These are phyloP conservation scores for Hypoxylon sp. DNA, from an alignment of 2,329 filamentous ascomycete genomes.

Conservation along the genomic window DNA sequence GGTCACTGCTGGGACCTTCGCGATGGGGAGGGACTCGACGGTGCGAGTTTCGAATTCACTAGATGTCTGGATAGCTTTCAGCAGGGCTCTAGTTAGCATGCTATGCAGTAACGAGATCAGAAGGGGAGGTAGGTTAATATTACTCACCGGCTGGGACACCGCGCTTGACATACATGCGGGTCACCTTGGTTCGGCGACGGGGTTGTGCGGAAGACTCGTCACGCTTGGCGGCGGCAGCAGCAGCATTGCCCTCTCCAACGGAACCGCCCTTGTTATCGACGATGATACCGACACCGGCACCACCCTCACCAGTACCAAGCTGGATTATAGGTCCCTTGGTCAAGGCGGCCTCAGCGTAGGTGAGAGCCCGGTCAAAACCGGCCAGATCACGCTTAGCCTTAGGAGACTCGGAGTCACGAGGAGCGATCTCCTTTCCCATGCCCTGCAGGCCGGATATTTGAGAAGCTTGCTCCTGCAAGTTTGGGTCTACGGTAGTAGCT, in stretches of 20 bases:
- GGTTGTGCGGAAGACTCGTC: constrained; percentile 51
- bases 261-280: constrained; percentile 55
- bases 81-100: constrained; percentile 46
- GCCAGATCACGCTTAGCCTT: constrained; percentile 57
- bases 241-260: constrained; percentile 40
- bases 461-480: constrained; percentile 57
- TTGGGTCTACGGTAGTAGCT: constrained; percentile 51
- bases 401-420: constrained; percentile 54
- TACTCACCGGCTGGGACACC: constrained; percentile 61
- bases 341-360: constrained; percentile 58
- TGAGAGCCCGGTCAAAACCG: constrained; percentile 60
- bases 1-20: constrained; percentile 40
- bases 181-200: constrained; percentile 61
- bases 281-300: constrained; percentile 60
- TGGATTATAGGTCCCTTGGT: constrained; percentile 58
- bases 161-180: constrained; percentile 64
- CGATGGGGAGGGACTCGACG: constrained; percentile 45
- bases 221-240: constrained; percentile 44
- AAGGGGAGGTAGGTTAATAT: neutral
- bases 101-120: neutral
- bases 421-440: constrained; percentile 65
- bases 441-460: constrained; percentile 63
- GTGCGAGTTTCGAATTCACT: constrained; percentile 48
- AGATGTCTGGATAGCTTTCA: constrained; percentile 51
- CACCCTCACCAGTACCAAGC: constrained; percentile 59